Conservation (phyloP, 805 yeast species). For the Candida sithepensis region DNA sequence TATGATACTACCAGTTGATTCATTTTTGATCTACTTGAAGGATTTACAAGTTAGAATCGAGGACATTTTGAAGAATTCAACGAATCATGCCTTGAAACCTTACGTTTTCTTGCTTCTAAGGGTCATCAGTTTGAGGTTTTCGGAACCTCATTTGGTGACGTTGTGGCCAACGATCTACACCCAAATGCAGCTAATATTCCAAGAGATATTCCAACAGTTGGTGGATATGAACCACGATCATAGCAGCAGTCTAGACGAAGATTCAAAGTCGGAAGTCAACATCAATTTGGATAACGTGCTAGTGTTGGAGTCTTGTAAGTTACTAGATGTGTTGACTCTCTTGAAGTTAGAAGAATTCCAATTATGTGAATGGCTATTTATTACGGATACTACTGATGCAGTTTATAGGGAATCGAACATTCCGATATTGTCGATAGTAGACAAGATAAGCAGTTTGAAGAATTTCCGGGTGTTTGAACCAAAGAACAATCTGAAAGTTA, state of each 20-base stretch:
- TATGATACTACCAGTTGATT: constrained; percentile 58
- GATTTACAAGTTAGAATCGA: constrained; percentile 36
- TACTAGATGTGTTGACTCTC: constrained; percentile 70
- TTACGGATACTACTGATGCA: constrained; percentile 49
- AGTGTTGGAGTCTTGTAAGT: constrained; percentile 62
- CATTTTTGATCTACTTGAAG: constrained; percentile 47
- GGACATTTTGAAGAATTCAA: constrained; percentile 27
- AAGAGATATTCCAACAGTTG: constrained; percentile 27
- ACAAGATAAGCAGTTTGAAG: constrained; percentile 28
- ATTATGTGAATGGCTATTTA: constrained; percentile 79
- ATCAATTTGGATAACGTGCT: constrained; percentile 37
- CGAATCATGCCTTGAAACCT: constrained; percentile 31
- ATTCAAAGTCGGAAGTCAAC: constrained; percentile 14
- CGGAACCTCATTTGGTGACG: constrained; percentile 60
- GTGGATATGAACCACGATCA: constrained; percentile 11
- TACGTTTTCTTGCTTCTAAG: constrained; percentile 60
- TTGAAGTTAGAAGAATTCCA: constrained; percentile 75
- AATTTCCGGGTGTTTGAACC: constrained; percentile 16
- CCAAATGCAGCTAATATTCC: constrained; percentile 52
- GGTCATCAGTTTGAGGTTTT: constrained; percentile 58
- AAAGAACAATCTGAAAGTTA: constrained; percentile 18
- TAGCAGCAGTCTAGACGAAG: constrained; percentile 7
- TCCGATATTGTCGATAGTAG: constrained; percentile 36
- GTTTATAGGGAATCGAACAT: constrained; percentile 23
- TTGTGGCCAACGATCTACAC: constrained; percentile 69